Evolutionary conservation across 441 rosid genomes (phyloP).

Genomic region (Erysimum cheiri): DNA sequence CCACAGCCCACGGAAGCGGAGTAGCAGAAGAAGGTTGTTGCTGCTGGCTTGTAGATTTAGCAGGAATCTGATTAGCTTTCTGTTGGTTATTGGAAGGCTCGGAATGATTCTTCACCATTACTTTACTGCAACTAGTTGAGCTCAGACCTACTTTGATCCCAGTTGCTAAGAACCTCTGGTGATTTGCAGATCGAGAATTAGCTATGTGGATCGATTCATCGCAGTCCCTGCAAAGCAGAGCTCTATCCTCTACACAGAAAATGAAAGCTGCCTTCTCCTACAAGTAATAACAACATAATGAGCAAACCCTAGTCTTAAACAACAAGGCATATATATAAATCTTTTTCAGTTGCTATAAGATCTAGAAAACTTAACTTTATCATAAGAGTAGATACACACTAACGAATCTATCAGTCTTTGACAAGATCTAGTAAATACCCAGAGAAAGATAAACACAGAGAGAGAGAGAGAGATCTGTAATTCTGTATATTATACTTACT

Average conservation of each 20-base stretch:
- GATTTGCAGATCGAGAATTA: conserved; percentile 67
- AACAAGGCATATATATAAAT: background rate
- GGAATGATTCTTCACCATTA: conserved; percentile 50
- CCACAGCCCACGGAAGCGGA: conserved; percentile 74
- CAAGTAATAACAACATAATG: conserved; percentile 30
- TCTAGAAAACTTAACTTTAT: background rate
- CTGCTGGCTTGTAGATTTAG: conserved; percentile 53
- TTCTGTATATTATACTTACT: conserved; percentile 40
- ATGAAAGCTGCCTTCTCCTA: conserved; percentile 83
- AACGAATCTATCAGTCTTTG: background rate
- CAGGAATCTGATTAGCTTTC: conserved; percentile 37
- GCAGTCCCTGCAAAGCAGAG: conserved; percentile 70
- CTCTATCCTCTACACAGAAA: conserved; percentile 95
- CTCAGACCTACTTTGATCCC: conserved; percentile 83
- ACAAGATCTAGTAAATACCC: conserved; percentile 12
- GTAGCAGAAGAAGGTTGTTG: conserved; percentile 38
- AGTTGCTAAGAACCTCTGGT: conserved; percentile 75
- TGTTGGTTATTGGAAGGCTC: conserved; percentile 75
- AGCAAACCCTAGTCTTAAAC: conserved; percentile 15
- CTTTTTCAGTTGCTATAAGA: background rate
- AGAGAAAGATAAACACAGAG: background rate
- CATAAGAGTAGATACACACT: background rate
- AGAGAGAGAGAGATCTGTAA: too few species aligned
- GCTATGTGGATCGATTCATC: conserved; percentile 65
- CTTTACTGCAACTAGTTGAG: conserved; percentile 61